phyloP scores from a whole-genome alignment of 2,329 filamentous ascomycete genomes.

The Chaetomium sp. region DNA sequence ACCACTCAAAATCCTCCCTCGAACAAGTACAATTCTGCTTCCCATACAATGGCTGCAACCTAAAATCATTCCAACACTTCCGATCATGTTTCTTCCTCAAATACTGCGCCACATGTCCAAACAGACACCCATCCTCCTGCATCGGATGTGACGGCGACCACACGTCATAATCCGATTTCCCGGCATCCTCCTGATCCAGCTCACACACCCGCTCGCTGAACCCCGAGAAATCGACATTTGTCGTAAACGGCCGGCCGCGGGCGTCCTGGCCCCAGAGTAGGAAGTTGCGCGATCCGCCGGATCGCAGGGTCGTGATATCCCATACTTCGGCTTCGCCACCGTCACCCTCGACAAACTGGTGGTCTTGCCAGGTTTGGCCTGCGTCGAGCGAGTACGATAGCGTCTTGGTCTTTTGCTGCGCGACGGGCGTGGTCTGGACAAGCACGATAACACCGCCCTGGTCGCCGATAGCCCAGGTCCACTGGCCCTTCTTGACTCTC shows the following conservation, averaged over 20 bases:
- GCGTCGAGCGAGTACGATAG: conserved; percentile 55
- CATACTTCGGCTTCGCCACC: conserved; percentile 64
- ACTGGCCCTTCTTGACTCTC: conserved; percentile 76
- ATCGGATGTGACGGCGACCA: conserved; percentile 85
- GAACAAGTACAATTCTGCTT: conserved; percentile 78
- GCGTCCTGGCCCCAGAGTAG: conserved; percentile 70
- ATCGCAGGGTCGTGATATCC: conserved; percentile 82
- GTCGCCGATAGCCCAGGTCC: conserved; percentile 93
- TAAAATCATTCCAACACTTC: conserved; percentile 75
- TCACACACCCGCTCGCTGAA: conserved; percentile 68
- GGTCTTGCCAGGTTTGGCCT: conserved; percentile 71
- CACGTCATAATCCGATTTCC: conserved; percentile 66
- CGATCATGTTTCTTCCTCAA: conserved; percentile 78
- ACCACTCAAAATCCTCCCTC: conserved; percentile 89
- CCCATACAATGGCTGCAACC: conserved; percentile 63
- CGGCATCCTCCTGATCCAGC: conserved; percentile 47
- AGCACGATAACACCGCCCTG: conserved; percentile 90
- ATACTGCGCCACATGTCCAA: conserved; percentile 85
- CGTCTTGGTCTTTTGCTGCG: conserved; percentile 48
- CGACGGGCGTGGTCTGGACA: conserved; percentile 53
- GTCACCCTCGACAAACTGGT: conserved; percentile 51
- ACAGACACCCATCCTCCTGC: conserved; percentile 74
- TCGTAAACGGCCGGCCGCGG: conserved; percentile 55
- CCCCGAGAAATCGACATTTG: conserved; percentile 86
- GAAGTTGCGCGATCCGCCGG: conserved; percentile 86